Conservation (phyloP, 2,329 filamentous ascomycete species). For the Escovopsis sp. region DNA sequence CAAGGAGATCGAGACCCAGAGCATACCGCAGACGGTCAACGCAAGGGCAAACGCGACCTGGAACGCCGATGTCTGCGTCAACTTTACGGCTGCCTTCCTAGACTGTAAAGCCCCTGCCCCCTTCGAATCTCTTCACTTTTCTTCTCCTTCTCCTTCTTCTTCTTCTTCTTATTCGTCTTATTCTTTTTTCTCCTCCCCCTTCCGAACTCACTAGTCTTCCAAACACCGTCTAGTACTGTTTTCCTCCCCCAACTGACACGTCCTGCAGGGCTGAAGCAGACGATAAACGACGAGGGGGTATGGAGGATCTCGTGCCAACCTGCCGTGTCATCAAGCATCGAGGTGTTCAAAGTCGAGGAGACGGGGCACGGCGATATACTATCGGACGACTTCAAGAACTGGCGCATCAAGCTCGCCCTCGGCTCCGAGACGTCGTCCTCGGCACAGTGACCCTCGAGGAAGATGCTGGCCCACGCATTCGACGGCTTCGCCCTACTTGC, state of each 20-base stretch:
- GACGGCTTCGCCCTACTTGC: too few species aligned
- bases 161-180: too few species aligned
- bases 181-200: too few species aligned
- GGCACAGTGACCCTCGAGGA: too few species aligned
- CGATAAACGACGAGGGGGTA: constrained; percentile 55
- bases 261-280: constrained; percentile 43
- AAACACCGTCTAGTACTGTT: neutral
- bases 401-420: constrained; percentile 44
- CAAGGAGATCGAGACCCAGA: constrained; percentile 66
- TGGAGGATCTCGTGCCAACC: constrained; percentile 58
- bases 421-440: neutral
- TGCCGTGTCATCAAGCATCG: constrained; percentile 49
- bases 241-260: constrained; percentile 8
- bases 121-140: neutral
- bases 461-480: too few species aligned
- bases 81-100: constrained; percentile 67
- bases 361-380: constrained; percentile 63
- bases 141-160: constrained; percentile 1
- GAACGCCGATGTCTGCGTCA: constrained; percentile 90
- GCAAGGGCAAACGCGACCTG: constrained; percentile 52
- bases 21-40: constrained; percentile 63
- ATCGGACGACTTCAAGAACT: constrained; percentile 62
- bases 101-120: constrained; percentile 42
- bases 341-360: constrained; percentile 60
- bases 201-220: too few species aligned